Evolutionary conservation across 2,329 filamentous ascomycete species (phyloP), one percentile per base, ranked within the genome.

Genomic region (Penicillium freii): DNA sequence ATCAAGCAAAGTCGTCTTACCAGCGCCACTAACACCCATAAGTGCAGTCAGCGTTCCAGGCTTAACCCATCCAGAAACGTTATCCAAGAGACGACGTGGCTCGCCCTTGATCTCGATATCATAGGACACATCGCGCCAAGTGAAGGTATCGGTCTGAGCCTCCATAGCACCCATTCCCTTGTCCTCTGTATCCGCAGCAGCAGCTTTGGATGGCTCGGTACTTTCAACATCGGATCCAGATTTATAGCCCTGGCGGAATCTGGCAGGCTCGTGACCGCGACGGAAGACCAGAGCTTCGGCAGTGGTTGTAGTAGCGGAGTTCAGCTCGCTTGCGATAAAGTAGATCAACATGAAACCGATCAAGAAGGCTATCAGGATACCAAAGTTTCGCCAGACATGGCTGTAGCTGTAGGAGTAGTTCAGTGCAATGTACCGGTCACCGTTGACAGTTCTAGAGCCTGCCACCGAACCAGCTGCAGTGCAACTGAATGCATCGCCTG

Each of bases 11-110:
- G 92, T 96, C 0, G 92, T 96, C 73, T 96, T 96, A 42, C 92
- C 92, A 11, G 92, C 92, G 56, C 92, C 91, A 29, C 88, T 92
- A 5, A 92, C 90, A 74, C 91, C 90, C 91, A 96, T 96, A 2
- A 96, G 80, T 10, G 91, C 92, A 2, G 91, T 96, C 49, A 96
- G 70, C 6, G 90, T 96, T 56, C 92, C 92, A 5, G 92, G 92
- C 75, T 95, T 93, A 54, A 96, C 91, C 90, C 91, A 96, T 31
- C 92, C 92, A 64, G 93, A 88, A 15, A 96, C 89, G 62, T 93
- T 80, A 65, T 96, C 87, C 59, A 97, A 79, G 62, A 97, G 87
- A 36, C 88, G 84, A 9, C 91, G 84, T 1, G 81, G 77, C 63
- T 92, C 85, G 7, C 81, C 81, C 77, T 94, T 94, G 74, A 94